Evolutionary conservation across 352 stramenopile genomes (phyloP), one percentile per base, ranked within the genome.

Genomic region (Phytophthora idaei): DNA sequence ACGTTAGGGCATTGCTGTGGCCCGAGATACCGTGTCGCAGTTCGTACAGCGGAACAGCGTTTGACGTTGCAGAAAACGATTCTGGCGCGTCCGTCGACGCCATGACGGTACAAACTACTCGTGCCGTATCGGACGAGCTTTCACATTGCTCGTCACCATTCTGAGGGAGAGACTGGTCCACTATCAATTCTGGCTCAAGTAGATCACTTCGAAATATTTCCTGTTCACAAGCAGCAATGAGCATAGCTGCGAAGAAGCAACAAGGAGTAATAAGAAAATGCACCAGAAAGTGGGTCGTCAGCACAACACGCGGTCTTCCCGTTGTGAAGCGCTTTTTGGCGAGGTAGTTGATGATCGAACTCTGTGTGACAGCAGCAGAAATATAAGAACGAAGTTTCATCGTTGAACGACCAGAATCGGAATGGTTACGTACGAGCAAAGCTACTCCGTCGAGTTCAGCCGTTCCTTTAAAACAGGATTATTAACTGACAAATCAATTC

Each of bases 251-350:
- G 6, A 67, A 17, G 39, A 61, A 37, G 32, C 21, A 21, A 8
- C 32, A 37, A 42, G 3, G 10, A 42, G 12, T 0, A 34, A 39
- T 46, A 27, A 8, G 36, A 51, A 17, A 45, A 41, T 17, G 27
- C 69, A 95, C 89, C 75, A 95, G 61, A 21, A 94, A 81, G 45
- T 96, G 89, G 7, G 89, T 95, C 0, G 89, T 95, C 28, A 96
- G 66, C 17, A 96, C 63, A 42, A 91, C 86, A 11, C 83, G 74
- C 10, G 85, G 87, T 49, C 70, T 77, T 10, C 66, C 67, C 5
- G 29, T 28, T 39, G 52, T 53, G 7, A 71, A 64, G 25, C 69
- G 55, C 41, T 69, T 69, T 10, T 57, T 76, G 25, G 71, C 74
- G 5, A 95, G 65, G 51, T 91, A 73, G 49, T 90, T 89, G 46